Evolutionary conservation across 352 stramenopile genomes (phyloP).

Genomic region (Achlya hypogyna): DNA sequence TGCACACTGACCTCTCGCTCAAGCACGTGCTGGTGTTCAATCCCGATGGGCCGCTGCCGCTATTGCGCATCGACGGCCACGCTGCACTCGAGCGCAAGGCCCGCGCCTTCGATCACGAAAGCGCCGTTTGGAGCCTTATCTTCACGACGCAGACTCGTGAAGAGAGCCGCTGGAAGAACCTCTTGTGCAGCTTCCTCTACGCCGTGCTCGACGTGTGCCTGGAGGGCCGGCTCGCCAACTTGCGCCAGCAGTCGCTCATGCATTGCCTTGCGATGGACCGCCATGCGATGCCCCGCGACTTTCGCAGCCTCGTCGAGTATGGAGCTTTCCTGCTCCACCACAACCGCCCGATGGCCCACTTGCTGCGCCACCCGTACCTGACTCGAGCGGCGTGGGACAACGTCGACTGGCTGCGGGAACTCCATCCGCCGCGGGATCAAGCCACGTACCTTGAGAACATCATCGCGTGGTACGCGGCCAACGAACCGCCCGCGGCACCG

Average conservation of each 20-base stretch:
- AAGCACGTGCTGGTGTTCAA: slow-evolving; percentile 41
- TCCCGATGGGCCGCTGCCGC: neutral
- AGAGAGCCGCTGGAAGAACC: slow-evolving; percentile 22
- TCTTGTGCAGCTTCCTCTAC: slow-evolving; percentile 3
- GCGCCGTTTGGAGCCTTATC: neutral
- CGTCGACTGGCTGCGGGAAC: slow-evolving; percentile 16
- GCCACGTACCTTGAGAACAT: slow-evolving; percentile 36
- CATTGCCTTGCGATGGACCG: neutral
- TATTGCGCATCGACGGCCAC: neutral
- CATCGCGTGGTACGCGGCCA: neutral
- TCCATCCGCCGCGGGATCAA: slow-evolving; percentile 22
- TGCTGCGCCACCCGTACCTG: slow-evolving; percentile 54
- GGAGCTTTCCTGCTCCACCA: slow-evolving; percentile 44
- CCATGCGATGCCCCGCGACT: slow-evolving; percentile 11
- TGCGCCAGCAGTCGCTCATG: neutral
- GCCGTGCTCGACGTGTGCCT: neutral
- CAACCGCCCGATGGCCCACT: slow-evolving; percentile 26
- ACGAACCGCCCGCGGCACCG: neutral
- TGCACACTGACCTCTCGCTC: slow-evolving; percentile 43
- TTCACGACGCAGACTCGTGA: neutral
- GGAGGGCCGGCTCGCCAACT: neutral
- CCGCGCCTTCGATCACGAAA: neutral
- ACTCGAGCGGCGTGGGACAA: slow-evolving; percentile 7
- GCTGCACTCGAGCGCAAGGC: neutral
- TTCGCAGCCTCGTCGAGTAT: slow-evolving; percentile 62